Evolutionary conservation across 2,329 filamentous ascomycete genomes (phyloP), one percentile per base, ranked within the genome.

Genomic region (Aschersonia sp.): DNA sequence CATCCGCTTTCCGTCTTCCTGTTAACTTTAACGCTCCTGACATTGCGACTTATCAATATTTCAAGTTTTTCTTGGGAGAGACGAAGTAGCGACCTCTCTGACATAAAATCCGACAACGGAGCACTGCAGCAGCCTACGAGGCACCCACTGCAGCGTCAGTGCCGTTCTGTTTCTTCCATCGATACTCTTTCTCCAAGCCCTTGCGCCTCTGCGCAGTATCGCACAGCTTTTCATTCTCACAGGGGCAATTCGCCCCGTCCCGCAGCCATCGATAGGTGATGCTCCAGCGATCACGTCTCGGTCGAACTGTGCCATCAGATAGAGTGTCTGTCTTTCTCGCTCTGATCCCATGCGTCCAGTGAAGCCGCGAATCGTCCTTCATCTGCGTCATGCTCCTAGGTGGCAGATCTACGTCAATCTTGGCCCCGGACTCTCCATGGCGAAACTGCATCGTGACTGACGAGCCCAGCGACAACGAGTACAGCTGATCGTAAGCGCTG

Each of bases 331-430:
- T 76, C 56, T 74, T 77, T 45, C 73, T 65, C 48, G 72, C 66
- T 52, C 68, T 67, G 51, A 77, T 77, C 0, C 69, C 71, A 52
- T 77, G 74, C 10, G 72, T 76, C 72, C 72, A 77, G 57, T 75
- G 70, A 53, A 76, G 55, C 12, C 73, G 60, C 10, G 72, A 61
- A 44, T 73, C 71, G 0, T 70, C 70, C 0, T 62, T 61, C 66
- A 76, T 70, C 56, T 68, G 62, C 61, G 76, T 62, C 68, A 77
- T 67, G 51, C 70, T 73, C 45, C 73, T 58, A 1, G 71, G 66
- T 2, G 57, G 54, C 41, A 76, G 55, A 52, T 76, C 72, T 1
- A 76, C 56, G 9, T 76, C 70, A 0, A 64, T 55, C 5, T 52
- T 62, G 4, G 58, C 51, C 1, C 52, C 57, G 0, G 54, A 50